A percentile compares a stretch with the other conserved stretches of the same genome.
These are phyloP conservation scores for Rheum nobile DNA, from an alignment of 148 eudicot genomes.

Conservation along the genomic window DNA sequence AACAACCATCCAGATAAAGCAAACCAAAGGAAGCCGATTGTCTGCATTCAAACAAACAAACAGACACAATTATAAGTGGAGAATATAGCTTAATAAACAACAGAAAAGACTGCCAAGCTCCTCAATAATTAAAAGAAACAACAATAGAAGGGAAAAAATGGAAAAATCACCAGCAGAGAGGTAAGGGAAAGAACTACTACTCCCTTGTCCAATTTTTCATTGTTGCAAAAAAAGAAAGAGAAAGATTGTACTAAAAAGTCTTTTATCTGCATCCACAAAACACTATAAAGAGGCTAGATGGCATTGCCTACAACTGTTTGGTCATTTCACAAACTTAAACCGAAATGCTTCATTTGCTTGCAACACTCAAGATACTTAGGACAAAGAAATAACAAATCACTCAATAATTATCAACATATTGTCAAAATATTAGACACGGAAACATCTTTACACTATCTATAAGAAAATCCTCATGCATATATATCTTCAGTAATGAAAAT, in stretches of 20 bases:
- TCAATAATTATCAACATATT: neutral
- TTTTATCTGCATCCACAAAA: neutral
- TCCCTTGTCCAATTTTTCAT: neutral
- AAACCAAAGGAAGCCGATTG: conserved; percentile 87
- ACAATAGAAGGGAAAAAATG: neutral
- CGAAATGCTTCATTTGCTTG: conserved; percentile 1
- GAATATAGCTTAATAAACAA: neutral
- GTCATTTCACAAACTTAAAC: neutral
- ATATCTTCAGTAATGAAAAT: neutral
- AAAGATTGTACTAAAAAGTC: neutral
- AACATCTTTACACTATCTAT: neutral
- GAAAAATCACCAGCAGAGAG: neutral
- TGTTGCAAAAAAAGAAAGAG: neutral
- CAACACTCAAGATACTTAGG: neutral
- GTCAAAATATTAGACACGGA: neutral
- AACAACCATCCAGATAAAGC: conserved; percentile 95
- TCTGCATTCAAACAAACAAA: conserved; percentile 31
- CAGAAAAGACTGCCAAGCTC: too few species aligned
- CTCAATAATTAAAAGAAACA: neutral
- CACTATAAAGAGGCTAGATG: neutral
- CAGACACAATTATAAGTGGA: neutral
- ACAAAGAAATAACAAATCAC: neutral
- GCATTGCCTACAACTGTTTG: neutral
- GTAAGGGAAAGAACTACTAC: neutral
- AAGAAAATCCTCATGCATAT: neutral